Evolutionary conservation across 441 rosid species (phyloP), one percentile per base, ranked within the genome.

Genomic region (Croton setiger): DNA sequence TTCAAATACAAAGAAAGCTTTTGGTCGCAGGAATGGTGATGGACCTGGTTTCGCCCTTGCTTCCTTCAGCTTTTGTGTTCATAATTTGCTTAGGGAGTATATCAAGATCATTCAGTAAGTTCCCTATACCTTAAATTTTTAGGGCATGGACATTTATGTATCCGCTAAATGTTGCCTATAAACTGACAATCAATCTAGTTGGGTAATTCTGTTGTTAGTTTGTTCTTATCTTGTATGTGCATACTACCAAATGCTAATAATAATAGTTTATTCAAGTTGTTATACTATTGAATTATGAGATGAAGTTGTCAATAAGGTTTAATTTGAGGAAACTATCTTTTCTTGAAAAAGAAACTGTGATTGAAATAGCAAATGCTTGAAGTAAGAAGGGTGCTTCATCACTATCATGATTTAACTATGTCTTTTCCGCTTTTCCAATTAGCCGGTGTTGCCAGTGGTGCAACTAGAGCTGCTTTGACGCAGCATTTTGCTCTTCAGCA

Each of bases 401-500:
- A 61, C 58, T 15, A 49, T 49, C 31, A 54, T 17, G 11, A 43
- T 13, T 63, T 27, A 39, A 37, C 37, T 56, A 17, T 20, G 33
- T 52, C 37, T 3, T 7, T 31, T 1, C 63, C 27, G 1, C 65
- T 47, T 70, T 49, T 69, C 62, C 51, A 49, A 73, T 69, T 75
- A 93, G 97, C 98, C 67, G 96, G 97, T 78, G 98, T 93, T 80
- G 98, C 97, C 62, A 89, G 97, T 78, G 98, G 98, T 82, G 96
- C 98, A 61, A 93, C 98, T 47, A 87, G 98, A 85, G 98, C 98
- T 78, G 98, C 98, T 70, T 75, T 94, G 77, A 91, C 98, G 51
- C 98, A 94, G 71, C 98, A 94, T 75, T 94, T 94, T 74, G 93
- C 98, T 45, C 97, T 94, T 59, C 96, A 89, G 79, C 90, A 85